These are phyloP conservation scores for Ophiognomonia clavigignenti-juglandacearum DNA, from an alignment of 2,329 filamentous ascomycete species.

Conservation along the genomic window DNA sequence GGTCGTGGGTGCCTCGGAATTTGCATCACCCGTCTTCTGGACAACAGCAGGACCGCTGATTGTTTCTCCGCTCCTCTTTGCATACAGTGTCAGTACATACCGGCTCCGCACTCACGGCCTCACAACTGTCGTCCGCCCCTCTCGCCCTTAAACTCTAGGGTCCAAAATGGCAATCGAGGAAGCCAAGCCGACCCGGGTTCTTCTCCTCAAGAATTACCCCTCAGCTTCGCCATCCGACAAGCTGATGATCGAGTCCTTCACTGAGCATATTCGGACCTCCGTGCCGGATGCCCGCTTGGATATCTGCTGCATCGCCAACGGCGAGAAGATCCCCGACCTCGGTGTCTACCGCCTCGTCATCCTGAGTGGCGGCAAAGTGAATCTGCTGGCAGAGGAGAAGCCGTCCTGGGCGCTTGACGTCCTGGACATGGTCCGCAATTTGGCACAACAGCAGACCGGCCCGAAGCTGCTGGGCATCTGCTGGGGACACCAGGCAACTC, in stretches of 20 bases:
- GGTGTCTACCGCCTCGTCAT: neutral
- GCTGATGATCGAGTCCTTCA: neutral
- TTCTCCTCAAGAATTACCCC: conserved; percentile 1
- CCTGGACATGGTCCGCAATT: neutral
- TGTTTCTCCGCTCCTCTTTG: too few relatives aligned
- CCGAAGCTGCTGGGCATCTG: neutral
- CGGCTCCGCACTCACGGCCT: too few relatives aligned
- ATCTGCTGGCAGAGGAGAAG: neutral
- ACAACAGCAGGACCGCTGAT: too few relatives aligned
- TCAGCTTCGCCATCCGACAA: neutral
- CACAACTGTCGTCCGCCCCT: too few relatives aligned
- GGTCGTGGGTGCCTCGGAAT: too few relatives aligned
- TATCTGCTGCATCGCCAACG: neutral
- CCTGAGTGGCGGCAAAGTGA: neutral
- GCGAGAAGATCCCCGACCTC: neutral
- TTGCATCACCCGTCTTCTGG: too few relatives aligned
- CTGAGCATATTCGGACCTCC: neutral
- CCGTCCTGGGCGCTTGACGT: neutral
- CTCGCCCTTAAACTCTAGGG: too few relatives aligned
- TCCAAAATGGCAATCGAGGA: too few relatives aligned
- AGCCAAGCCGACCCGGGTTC: neutral
- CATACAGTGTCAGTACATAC: too few relatives aligned
- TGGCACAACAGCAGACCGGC: neutral
- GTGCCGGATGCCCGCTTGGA: neutral
- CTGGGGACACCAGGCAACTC: conserved; percentile 1